These are phyloP conservation scores for Beauveria caledonica DNA, from an alignment of 2,329 filamentous ascomycete species.

Conservation along the genomic window DNA sequence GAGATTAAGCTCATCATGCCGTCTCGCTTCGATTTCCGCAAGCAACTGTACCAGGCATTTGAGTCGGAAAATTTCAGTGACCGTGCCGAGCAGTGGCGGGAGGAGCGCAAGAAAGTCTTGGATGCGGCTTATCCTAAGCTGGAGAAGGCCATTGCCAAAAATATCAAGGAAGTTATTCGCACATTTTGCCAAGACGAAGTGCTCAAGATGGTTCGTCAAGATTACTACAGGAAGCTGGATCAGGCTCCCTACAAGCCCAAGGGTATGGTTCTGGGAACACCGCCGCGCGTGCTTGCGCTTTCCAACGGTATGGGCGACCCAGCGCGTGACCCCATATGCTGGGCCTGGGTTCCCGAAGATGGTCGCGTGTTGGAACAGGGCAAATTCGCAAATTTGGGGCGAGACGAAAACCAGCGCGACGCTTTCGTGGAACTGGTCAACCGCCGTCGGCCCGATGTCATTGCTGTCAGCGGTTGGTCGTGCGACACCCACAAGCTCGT, in stretches of 20 bases:
- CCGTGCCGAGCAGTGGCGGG: conserved; percentile 90
- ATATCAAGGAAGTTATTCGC: conserved; percentile 88
- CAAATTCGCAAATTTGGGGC: conserved; percentile 71
- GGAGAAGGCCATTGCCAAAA: conserved; percentile 75
- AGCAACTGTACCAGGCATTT: conserved; percentile 72
- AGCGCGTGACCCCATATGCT: conserved; percentile 71
- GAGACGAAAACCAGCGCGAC: conserved; percentile 57
- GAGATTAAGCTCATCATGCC: conserved; percentile 76
- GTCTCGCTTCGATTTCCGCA: conserved; percentile 66
- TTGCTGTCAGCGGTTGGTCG: conserved; percentile 81
- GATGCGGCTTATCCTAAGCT: conserved; percentile 75
- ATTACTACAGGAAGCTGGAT: conserved; percentile 82
- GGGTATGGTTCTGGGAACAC: conserved; percentile 80
- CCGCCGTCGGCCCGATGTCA: conserved; percentile 76
- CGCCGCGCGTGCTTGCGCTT: conserved; percentile 76
- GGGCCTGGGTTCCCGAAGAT: conserved; percentile 90
- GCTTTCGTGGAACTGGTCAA: conserved; percentile 72
- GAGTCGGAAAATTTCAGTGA: conserved; percentile 94
- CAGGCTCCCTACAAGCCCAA: conserved; percentile 95
- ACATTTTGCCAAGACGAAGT: conserved; percentile 92
- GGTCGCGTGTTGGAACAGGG: conserved; percentile 83
- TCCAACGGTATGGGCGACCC: conserved; percentile 75
- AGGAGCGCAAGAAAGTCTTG: conserved; percentile 75
- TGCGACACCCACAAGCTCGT: conserved; percentile 80
- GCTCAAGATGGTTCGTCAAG: conserved; percentile 78